Percentiles rank a stretch among this genome's conserved stretches.
Conservation (phyloP, 352 stramenopile genomes). For the Phytophthora citricola region DNA sequence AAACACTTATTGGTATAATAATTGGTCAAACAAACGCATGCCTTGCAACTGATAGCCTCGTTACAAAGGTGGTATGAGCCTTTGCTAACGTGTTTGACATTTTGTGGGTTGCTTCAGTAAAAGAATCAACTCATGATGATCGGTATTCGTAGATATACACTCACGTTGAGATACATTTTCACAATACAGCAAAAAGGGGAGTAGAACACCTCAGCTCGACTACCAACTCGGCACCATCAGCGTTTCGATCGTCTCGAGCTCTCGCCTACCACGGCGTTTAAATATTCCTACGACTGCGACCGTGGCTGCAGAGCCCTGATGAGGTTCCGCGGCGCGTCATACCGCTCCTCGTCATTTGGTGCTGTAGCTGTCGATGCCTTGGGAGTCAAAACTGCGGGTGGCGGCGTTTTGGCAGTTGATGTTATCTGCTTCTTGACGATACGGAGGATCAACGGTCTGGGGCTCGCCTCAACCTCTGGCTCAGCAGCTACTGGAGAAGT, state of each 20-base stretch:
- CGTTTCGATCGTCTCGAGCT: no score
- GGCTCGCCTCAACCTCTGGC: constrained; percentile 19
- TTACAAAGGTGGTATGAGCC: no score
- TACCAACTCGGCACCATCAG: no score
- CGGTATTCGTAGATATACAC: constrained; percentile 3
- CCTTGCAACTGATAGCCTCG: no score
- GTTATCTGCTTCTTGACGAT: neutral
- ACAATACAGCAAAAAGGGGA: constrained; percentile 20
- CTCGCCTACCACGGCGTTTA: constrained; percentile 18
- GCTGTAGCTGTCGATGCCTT: neutral
- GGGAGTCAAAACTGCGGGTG: neutral
- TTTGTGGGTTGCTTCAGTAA: no score
- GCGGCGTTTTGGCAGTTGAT: constrained; percentile 9
- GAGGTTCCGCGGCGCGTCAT: constrained; percentile 35
- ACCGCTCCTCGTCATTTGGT: constrained; percentile 31
- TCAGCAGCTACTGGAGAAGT: constrained; percentile 25
- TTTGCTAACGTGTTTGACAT: no score
- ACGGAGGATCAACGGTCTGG: constrained; percentile 15
- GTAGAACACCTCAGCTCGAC: no score
- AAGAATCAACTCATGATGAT: no score
- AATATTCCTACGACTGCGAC: constrained; percentile 38
- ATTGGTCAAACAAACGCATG: no score
- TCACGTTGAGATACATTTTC: constrained; percentile 25
- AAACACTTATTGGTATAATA: no score
- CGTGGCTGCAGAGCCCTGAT: constrained; percentile 32